A percentile compares a stretch with the other conserved stretches of the same genome.
Conservation (phyloP, 345 rosid genomes). For the Gossypium thurberi region DNA sequence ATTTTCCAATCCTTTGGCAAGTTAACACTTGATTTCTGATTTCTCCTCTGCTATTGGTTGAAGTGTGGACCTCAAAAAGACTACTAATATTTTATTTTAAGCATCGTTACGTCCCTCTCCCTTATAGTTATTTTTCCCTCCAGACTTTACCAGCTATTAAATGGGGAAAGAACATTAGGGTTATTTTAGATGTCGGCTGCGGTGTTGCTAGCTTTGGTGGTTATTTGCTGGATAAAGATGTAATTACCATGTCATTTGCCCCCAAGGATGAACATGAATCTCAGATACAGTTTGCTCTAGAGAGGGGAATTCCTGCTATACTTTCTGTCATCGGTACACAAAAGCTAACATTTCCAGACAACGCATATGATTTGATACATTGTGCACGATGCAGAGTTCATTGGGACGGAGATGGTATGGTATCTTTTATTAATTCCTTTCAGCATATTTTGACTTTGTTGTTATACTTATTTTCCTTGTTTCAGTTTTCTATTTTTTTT, state of each 20-base stretch:
- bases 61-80: neutral
- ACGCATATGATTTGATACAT: conserved; percentile 76
- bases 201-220: conserved; percentile 98
- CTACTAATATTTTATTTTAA: neutral
- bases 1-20: neutral
- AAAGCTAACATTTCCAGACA: conserved; percentile 61
- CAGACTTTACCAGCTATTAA: conserved; percentile 64
- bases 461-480: neutral
- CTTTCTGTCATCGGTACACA: conserved; percentile 88
- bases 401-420: conserved; percentile 95
- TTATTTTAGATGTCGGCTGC: conserved; percentile 81
- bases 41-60: neutral
- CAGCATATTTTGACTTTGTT: too few relatives aligned
- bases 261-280: conserved; percentile 99
- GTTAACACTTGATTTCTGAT: neutral
- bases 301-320: conserved; percentile 89
- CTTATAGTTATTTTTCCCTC: neutral
- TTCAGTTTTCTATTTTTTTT: neutral
- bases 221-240: conserved; percentile 62
- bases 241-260: conserved; percentile 85
- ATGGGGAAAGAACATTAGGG: conserved; percentile 69
- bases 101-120: neutral
- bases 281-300: conserved; percentile 93
- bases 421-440: conserved; percentile 15
- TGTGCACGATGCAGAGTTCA: conserved; percentile 97